Base-by-base conservation (phyloP, 2,329 filamentous ascomycete genomes). In the Neophaeococcomyces mojaviensis region DNA sequence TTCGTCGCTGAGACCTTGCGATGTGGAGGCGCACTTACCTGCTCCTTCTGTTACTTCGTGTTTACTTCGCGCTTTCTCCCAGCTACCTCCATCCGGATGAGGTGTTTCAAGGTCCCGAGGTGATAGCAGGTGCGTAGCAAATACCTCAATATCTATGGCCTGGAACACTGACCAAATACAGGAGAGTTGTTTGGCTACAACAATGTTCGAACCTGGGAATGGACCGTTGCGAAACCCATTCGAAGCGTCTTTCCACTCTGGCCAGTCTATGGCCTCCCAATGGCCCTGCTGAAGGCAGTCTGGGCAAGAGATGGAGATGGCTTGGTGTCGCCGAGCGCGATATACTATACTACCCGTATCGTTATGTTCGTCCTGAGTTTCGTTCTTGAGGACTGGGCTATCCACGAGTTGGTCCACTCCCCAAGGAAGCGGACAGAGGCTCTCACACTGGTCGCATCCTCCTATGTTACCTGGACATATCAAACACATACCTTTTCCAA, bases 401-500 rank as follows among this genome's bases (percentile, higher is more conserved):
- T 98, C 48, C 82, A 95, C 70, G 92, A 98, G 65, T 74, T 97
- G 53, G 82, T 96, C 46, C 80, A 82, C 51, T 84, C 84, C 32
- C 81, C 81, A 52, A 81, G 82, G 49, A 70, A 78, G 59, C 82
- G 88, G 52, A 79, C 79, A 56, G 72, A 84, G 46, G 87, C 88
- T 8, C 78, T 94, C 36, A 73, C 94, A 37, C 75, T 98, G 47
- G 85, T 96, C 50, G 88, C 90, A 37, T 97, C 90, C 22, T 96
- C 88, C 20, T 98, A 97, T 68, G 90, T 96, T 57, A 98, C 92
- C 39, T 98, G 92, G 90, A 96, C 90, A 36, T 95, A 90, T 68
- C 92, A 98, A 68, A 92, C 88, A 15, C 92, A 98, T 67, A 97
- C 92, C 10, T 97, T 98, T 65, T 97, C 90, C 52, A 98, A 98